Evolutionary conservation across 495 filamentous ascomycete species (phyloP).

Genomic region (Lentithecium fluviatile): DNA sequence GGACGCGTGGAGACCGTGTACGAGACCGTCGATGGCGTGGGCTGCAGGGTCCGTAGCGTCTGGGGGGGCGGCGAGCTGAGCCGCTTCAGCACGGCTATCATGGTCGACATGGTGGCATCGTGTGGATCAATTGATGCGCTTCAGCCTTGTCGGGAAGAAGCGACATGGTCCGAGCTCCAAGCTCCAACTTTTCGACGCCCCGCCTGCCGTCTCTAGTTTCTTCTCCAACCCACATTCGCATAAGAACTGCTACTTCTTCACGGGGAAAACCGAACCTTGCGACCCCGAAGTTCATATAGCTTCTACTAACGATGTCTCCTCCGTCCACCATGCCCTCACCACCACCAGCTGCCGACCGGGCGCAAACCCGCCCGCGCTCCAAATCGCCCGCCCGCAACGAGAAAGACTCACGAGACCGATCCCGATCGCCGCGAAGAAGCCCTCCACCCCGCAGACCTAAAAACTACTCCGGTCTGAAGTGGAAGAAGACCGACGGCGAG

Average conservation of each 20-base stretch:
- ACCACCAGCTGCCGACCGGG: no score
- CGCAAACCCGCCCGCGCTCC: constrained; percentile 9
- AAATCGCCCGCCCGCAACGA: constrained; percentile 3
- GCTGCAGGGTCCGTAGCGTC: constrained; percentile 26
- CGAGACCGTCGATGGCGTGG: constrained; percentile 39
- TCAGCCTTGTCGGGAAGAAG: constrained; percentile 21
- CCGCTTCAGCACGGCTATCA: constrained; percentile 7
- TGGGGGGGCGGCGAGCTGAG: constrained; percentile 24
- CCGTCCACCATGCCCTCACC: no score
- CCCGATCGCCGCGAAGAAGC: constrained; percentile 12
- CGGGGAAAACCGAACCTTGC: no score
- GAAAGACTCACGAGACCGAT: constrained; percentile 2
- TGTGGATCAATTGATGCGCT: not conserved
- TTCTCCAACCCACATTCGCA: no score
- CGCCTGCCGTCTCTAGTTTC: no score
- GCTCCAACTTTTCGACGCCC: no score
- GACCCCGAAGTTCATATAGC: no score
- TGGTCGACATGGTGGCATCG: not conserved
- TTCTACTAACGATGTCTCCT: no score
- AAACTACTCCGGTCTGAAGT: constrained; percentile 31
- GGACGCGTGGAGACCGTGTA: constrained; percentile 42
- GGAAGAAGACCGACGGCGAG: constrained; percentile 24
- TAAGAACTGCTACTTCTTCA: no score
- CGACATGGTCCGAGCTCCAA: not conserved
- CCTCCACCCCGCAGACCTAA: constrained; percentile 14